phyloP scores from a whole-genome alignment of 176 grass and related monocot genomes.

The Avena sativa region DNA sequence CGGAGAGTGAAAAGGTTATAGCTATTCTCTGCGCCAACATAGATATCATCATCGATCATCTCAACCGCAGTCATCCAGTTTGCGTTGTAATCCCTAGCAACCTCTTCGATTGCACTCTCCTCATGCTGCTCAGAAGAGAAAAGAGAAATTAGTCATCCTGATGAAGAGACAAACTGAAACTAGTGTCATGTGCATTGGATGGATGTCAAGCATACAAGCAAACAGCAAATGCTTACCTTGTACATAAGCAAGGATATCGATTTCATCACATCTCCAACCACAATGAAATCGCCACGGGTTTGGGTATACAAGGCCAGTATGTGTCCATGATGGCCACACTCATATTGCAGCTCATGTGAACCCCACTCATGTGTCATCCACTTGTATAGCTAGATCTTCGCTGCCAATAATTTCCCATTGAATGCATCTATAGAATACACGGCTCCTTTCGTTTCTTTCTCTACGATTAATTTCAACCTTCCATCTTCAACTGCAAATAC shows the following conservation, averaged over 20 bases:
- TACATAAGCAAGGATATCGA: slow-evolving; percentile 94
- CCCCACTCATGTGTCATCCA: slow-evolving; percentile 58
- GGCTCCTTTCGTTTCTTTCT: slow-evolving; percentile 95
- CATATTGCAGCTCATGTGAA: slow-evolving; percentile 56
- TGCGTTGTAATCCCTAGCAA: slow-evolving; percentile 84
- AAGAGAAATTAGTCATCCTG: not conserved
- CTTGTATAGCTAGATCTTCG: slow-evolving; percentile 66
- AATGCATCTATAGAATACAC: slow-evolving; percentile 80
- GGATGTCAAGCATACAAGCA: too few relatives aligned
- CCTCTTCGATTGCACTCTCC: slow-evolving; percentile 87
- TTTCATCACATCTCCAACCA: slow-evolving; percentile 94
- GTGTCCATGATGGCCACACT: slow-evolving; percentile 55
- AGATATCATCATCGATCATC: slow-evolving; percentile 92
- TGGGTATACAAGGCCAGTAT: slow-evolving; percentile 66
- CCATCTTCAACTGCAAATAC: slow-evolving; percentile 92
- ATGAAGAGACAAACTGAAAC: not conserved
- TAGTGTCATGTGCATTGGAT: too few relatives aligned
- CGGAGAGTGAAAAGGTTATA: slow-evolving; percentile 86
- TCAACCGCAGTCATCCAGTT: slow-evolving; percentile 98
- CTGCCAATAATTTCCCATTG: slow-evolving; percentile 72
- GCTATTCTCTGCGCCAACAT: slow-evolving; percentile 90
- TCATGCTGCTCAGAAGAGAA: slow-evolving; percentile 60
- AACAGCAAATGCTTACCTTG: slow-evolving; percentile 52
- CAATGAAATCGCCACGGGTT: slow-evolving; percentile 90
- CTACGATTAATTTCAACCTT: slow-evolving; percentile 77